Conservation (phyloP, 1,139 yeast species). For the Suhomyces wounanorum region DNA sequence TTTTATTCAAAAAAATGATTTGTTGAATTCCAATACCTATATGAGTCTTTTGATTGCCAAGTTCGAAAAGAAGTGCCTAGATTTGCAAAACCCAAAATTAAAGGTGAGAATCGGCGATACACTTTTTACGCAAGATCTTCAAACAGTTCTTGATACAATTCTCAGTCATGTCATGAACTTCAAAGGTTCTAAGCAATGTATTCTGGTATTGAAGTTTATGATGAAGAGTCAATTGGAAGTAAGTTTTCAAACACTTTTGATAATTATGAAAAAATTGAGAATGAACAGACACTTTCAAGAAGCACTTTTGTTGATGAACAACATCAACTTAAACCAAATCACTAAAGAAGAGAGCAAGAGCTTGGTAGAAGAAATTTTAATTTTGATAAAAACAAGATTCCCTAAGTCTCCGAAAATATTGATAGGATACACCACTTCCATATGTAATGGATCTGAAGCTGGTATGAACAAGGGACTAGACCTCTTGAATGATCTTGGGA, state of each 20-base stretch:
- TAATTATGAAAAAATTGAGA: constrained; percentile 33
- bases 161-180: constrained; percentile 40
- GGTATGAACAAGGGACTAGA: constrained; percentile 17
- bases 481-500: constrained; percentile 28
- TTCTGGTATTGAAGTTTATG: constrained; percentile 39
- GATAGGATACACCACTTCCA: constrained; percentile 40
- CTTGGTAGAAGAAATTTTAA: constrained; percentile 35
- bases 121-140: constrained; percentile 26
- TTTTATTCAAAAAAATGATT: constrained; percentile 30
- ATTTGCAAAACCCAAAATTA: constrained; percentile 9
- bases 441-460: constrained; percentile 23
- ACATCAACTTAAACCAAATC: constrained; percentile 28
- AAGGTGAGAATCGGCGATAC: constrained; percentile 19
- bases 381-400: constrained; percentile 33
- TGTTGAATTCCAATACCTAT: constrained; percentile 37
- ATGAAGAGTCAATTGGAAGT: constrained; percentile 30
- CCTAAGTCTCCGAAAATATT: constrained; percentile 37
- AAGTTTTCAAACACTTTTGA: constrained; percentile 26
- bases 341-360: constrained; percentile 19
- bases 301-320: constrained; percentile 38
- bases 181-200: constrained; percentile 38
- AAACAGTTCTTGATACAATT: constrained; percentile 30
- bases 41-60: constrained; percentile 39
- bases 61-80: constrained; percentile 33
- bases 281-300: constrained; percentile 34